Base-by-base conservation (phyloP, 1,139 yeast species). In the Debaryomyces udenii region DNA sequence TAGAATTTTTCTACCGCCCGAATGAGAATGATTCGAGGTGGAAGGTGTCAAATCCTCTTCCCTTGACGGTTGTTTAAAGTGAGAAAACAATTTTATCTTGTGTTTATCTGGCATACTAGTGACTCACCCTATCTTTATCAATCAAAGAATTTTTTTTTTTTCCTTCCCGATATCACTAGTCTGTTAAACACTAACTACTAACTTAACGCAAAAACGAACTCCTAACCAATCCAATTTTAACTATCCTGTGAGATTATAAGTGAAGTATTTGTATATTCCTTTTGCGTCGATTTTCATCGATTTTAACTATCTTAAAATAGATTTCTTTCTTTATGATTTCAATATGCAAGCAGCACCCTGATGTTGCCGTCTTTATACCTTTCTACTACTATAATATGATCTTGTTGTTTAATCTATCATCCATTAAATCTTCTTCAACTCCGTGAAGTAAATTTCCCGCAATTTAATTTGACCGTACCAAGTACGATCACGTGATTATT, bases 91-190 rank as follows among this genome's bases (percentile, higher is more conserved):
- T 59, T 72, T 70, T 53, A 70, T 61, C 50, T 70, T 71, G 54
- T 70, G 77, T 60, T 68, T 69, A 49, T 73, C 78, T 31, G 77
- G 77, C 78, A 73, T 71, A 18, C 22, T 20, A 20, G n/a, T n/a
- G n/a, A n/a, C n/a, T n/a, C n/a, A n/a, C n/a, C n/a, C 7, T 9
- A 11, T 31, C 34, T 7, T 11, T 9, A 9, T n/a, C n/a, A n/a
- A n/a, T n/a, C n/a, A n/a, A n/a, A n/a, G n/a, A n/a, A n/a, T n/a
- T n/a, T n/a, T n/a, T n/a, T n/a, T n/a, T n/a, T n/a, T n/a, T n/a
- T n/a, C n/a, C n/a, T n/a, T n/a, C n/a, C n/a, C n/a, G n/a, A n/a
- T n/a, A n/a, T n/a, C n/a, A n/a, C n/a, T n/a, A n/a, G n/a, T n/a
- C n/a, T n/a, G n/a, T n/a, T n/a, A n/a, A n/a, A n/a, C n/a, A n/a